These are phyloP conservation scores for Trypanosoma mega DNA, from an alignment of 208 protist genomes.

Conservation along the genomic window DNA sequence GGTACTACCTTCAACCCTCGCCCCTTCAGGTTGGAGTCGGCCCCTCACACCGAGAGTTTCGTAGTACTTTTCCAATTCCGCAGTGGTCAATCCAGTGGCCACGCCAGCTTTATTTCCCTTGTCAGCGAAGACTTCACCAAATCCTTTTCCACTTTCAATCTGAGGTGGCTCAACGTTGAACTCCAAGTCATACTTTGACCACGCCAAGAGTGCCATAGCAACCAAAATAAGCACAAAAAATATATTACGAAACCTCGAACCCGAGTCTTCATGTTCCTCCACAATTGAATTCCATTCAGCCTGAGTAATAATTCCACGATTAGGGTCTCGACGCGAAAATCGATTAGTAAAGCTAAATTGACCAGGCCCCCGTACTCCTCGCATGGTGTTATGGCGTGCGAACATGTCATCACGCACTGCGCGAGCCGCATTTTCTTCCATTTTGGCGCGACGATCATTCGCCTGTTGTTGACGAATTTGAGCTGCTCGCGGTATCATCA, in stretches of 20 bases:
- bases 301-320: conserved; percentile 72
- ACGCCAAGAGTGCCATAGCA: conserved; percentile 43
- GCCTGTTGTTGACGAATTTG: conserved; percentile 79
- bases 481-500: conserved; percentile 72
- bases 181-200: conserved; percentile 85
- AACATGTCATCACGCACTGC: conserved; percentile 42
- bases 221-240: conserved; percentile 57
- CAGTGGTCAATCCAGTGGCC: conserved; percentile 13
- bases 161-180: conserved; percentile 84
- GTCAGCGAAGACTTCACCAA: conserved; percentile 47
- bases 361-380: conserved; percentile 10
- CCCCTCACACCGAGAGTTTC: conserved; percentile 63
- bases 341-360: conserved; percentile 29
- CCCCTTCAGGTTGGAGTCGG: conserved; percentile 31
- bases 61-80: conserved; percentile 75
- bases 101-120: not conserved
- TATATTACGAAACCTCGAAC: conserved; percentile 60
- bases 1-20: not conserved
- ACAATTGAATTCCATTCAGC: conserved; percentile 79
- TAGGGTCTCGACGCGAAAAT: conserved; percentile 51
- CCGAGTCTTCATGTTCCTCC: conserved; percentile 72
- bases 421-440: conserved; percentile 56
- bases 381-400: conserved; percentile 27
- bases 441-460: conserved; percentile 40
- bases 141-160: conserved; percentile 70